A percentile compares a stretch with the other conserved stretches of the same genome.
Conservation (phyloP, 1,284 basidiomycete species). For the Ganoderma lingzhi region DNA sequence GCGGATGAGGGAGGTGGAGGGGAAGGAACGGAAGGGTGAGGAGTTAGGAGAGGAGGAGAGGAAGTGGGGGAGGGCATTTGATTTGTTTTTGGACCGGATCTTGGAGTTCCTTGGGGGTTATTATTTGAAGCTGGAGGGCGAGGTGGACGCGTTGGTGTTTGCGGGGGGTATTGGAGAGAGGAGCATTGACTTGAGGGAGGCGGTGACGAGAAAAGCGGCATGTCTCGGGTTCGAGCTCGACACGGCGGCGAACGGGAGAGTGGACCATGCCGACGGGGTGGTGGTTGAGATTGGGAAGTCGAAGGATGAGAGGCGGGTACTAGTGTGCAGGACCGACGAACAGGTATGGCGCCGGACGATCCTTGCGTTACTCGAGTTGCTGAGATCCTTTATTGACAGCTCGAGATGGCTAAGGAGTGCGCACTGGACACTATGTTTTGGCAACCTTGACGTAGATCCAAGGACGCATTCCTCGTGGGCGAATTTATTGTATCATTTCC, state of each 20-base stretch:
- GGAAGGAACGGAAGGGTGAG: slow-evolving; percentile 35
- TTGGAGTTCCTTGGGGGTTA: slow-evolving; percentile 78
- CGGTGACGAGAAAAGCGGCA: slow-evolving; percentile 58
- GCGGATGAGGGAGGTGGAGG: slow-evolving; percentile 38
- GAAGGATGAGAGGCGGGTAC: slow-evolving; percentile 46
- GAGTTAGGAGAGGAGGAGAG: slow-evolving; percentile 40
- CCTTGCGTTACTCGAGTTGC: not conserved
- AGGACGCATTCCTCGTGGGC: not conserved
- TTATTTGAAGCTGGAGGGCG: slow-evolving; percentile 70
- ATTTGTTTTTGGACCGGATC: slow-evolving; percentile 80
- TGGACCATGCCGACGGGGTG: slow-evolving; percentile 50
- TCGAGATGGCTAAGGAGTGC: slow-evolving; percentile 75
- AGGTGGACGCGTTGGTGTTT: slow-evolving; percentile 84
- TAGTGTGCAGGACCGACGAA: slow-evolving; percentile 75
- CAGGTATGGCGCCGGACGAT: slow-evolving; percentile 38
- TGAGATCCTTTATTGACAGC: slow-evolving; percentile 43
- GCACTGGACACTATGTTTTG: slow-evolving; percentile 51
- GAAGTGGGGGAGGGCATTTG: slow-evolving; percentile 65
- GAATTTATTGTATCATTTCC: not conserved
- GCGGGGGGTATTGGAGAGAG: slow-evolving; percentile 88
- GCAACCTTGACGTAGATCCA: slow-evolving; percentile 23
- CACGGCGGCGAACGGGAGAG: slow-evolving; percentile 43
- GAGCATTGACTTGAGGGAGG: slow-evolving; percentile 64
- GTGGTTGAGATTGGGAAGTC: slow-evolving; percentile 56
- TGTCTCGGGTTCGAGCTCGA: slow-evolving; percentile 70